Conservation (phyloP, 371 early-diverging fungal species). For the Syncephalastrum sp. region DNA sequence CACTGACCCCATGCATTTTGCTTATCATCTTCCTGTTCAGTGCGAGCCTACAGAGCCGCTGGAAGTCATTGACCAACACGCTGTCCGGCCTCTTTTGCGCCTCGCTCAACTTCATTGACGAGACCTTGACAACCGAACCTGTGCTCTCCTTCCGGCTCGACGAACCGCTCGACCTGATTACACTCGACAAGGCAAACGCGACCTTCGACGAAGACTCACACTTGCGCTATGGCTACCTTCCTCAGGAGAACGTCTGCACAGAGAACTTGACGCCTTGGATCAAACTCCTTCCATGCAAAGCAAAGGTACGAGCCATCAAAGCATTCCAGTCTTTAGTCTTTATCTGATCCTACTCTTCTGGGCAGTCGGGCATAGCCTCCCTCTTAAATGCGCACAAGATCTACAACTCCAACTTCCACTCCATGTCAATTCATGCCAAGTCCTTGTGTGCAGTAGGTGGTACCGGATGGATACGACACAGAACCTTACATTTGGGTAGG, state of each 20-base stretch:
- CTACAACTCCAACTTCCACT: slow-evolving; percentile 87
- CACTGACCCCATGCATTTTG: neutral
- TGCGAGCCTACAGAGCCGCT: slow-evolving; percentile 63
- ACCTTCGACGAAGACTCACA: slow-evolving; percentile 17
- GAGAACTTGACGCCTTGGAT: slow-evolving; percentile 98
- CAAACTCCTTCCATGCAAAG: slow-evolving; percentile 92
- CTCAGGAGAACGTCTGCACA: slow-evolving; percentile 94
- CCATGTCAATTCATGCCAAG: slow-evolving; percentile 76
- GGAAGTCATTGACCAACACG: slow-evolving; percentile 89
- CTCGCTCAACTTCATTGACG: slow-evolving; percentile 91
- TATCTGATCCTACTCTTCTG: neutral
- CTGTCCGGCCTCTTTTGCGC: slow-evolving; percentile 94
- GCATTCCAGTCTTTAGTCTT: too few relatives aligned
- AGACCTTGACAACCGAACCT: slow-evolving; percentile 75
- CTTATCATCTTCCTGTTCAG: neutral
- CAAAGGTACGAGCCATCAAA: slow-evolving; percentile 50
- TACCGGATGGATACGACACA: neutral
- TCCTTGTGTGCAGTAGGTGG: slow-evolving; percentile 54
- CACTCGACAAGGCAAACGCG: slow-evolving; percentile 8
- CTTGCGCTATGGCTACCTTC: slow-evolving; percentile 77
- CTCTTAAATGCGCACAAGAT: slow-evolving; percentile 88
- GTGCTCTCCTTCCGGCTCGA: slow-evolving; percentile 62
- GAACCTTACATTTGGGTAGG: slow-evolving; percentile 8
- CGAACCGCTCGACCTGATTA: slow-evolving; percentile 11
- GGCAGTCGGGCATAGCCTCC: slow-evolving; percentile 78